Evolutionary conservation across 495 filamentous ascomycete species (phyloP), one percentile per base, ranked within the genome.

Genomic region (Podospora didyma): DNA sequence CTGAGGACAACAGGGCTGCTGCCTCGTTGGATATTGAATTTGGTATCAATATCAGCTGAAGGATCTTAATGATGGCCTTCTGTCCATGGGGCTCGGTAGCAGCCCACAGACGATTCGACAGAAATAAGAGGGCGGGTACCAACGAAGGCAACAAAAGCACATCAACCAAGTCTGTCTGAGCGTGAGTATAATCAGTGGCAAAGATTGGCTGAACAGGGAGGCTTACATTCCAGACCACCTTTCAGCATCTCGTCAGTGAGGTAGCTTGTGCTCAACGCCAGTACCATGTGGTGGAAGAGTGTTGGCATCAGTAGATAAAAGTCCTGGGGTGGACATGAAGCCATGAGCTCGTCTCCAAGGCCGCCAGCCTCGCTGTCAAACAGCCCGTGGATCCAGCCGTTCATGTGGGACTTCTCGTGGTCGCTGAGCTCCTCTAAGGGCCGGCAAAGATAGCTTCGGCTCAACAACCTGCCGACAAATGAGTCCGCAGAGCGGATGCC

Each of bases 221-320:
- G 70, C 85, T 80, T 73, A 89, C 88, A 94, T 78, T 96, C 92
- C 42, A 97, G 82, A 0, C 92, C 94, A 2, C 84, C 85, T 68
- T 91, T 95, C 0, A 97, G 71, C n/a, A 83, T 84, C 17, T 96
- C 89, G 19, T 95, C 82, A 21, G 85, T 82, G 21, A 98, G 71
- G 31, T 85, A 78, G 6, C 84, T 84, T 0, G 80, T 82, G 56
- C 84, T 81, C 61, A 86, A 88, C 2, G 90, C 94, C 11, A 87
- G 77, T 1, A 96, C 80, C 45, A 88, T 90, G 61, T 97, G 90
- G 53, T 86, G 80, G 64, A 97, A 96, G 0, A 97, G 71, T 1
- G 92, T 94, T 7, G 92, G 86, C 4, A 96, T 86, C n/a, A 98
- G 83, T 17, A 89, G 73, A 63, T 97, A 96, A 65, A 97, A 98